Percentiles rank a stretch among this genome's conserved stretches.
These are phyloP conservation scores for Dillenia suffruticosa DNA, from an alignment of 164 flowering plant genomes.

Conservation along the genomic window DNA sequence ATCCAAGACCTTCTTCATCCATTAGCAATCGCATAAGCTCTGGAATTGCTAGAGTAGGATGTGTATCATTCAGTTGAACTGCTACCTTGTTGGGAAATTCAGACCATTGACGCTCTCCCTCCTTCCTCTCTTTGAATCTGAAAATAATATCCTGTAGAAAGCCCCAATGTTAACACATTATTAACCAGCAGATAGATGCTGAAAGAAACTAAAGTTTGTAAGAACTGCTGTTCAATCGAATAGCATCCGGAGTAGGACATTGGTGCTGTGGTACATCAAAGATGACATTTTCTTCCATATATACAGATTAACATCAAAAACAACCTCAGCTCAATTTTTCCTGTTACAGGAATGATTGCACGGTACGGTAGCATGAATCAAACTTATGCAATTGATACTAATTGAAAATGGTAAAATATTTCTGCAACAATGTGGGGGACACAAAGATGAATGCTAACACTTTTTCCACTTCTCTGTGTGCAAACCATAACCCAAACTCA, in stretches of 20 bases:
- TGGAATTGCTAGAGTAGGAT: slow-evolving; percentile 97
- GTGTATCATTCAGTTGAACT: slow-evolving; percentile 95
- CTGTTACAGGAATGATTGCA: too few species aligned
- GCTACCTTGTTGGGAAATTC: slow-evolving; percentile 92
- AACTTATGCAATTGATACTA: too few species aligned
- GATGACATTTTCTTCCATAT: neutral
- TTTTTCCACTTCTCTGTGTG: too few species aligned
- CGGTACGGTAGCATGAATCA: too few species aligned
- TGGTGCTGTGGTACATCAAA: too few species aligned
- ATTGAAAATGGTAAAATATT: too few species aligned
- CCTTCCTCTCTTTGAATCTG: slow-evolving; percentile 86
- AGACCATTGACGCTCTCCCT: slow-evolving; percentile 61
- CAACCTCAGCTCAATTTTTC: neutral
- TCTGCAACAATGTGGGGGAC: too few species aligned
- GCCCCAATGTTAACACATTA: slow-evolving; percentile 4
- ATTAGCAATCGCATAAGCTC: slow-evolving; percentile 91
- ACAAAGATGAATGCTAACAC: too few species aligned
- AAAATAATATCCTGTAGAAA: slow-evolving; percentile 73
- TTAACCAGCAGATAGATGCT: too few species aligned
- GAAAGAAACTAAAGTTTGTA: neutral
- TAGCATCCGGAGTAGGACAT: neutral
- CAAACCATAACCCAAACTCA: too few species aligned
- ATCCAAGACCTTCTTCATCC: slow-evolving; percentile 95
- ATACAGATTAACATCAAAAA: neutral
- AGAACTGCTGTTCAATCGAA: too few species aligned